Percentiles rank a stretch among this genome's conserved stretches.
Conservation (phyloP, 352 stramenopile genomes). For the Halophytophthora polymorphica region DNA sequence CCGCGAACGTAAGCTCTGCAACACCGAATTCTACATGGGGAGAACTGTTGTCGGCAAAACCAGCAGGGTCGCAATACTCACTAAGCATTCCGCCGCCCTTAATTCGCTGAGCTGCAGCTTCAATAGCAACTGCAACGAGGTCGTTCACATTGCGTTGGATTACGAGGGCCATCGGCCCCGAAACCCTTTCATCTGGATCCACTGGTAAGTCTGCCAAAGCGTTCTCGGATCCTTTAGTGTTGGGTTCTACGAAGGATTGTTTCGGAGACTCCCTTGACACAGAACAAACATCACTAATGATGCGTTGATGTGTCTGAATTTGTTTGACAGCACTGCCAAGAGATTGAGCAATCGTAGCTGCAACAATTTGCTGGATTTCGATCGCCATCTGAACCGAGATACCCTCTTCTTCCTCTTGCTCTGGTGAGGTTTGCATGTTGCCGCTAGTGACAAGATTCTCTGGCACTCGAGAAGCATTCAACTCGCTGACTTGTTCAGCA, state of each 20-base stretch:
- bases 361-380: constrained; percentile 37
- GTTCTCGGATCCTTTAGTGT: neutral
- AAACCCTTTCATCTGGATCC: neutral
- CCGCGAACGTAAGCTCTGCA: neutral
- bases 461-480: constrained; percentile 1
- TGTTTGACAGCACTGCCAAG: constrained; percentile 26
- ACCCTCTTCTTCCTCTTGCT: neutral
- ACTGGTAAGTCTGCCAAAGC: neutral
- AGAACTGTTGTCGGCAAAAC: neutral
- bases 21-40: neutral
- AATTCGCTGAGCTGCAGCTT: constrained; percentile 22
- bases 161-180: constrained; percentile 6
- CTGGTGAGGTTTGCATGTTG: neutral
- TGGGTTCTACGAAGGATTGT: no score
- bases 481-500: constrained; percentile 6
- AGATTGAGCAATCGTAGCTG: constrained; percentile 35
- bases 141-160: constrained; percentile 22
- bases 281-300: neutral
- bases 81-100: neutral
- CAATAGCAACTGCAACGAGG: constrained; percentile 23
- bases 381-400: constrained; percentile 25
- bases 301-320: constrained; percentile 10
- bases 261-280: neutral
- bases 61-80: neutral
- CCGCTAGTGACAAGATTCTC: neutral